Evolutionary conservation across 2,329 filamentous ascomycete species (phyloP).

Genomic region (Pseudocercospora fijiensis): DNA sequence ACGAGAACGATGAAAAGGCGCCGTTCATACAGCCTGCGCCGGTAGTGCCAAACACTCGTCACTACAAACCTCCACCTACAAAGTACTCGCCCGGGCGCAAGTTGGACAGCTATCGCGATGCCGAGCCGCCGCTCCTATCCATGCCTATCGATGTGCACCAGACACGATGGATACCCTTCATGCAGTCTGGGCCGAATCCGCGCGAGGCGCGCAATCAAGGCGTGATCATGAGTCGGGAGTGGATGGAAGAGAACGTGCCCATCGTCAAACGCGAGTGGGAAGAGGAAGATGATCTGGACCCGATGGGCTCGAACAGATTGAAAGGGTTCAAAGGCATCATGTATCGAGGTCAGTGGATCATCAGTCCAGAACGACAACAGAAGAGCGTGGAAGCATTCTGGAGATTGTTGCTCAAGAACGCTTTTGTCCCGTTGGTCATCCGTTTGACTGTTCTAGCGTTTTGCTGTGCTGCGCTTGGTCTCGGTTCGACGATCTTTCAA

Average conservation of each 20-base stretch:
- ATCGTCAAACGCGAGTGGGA: conserved; percentile 54
- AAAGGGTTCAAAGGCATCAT: conserved; percentile 45
- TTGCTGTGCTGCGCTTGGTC: conserved; percentile 74
- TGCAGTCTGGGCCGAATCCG: conserved; percentile 40
- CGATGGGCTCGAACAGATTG: conserved; percentile 34
- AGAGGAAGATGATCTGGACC: conserved; percentile 50
- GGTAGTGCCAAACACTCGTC: conserved; percentile 29
- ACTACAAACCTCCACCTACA: conserved; percentile 32
- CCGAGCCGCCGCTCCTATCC: conserved; percentile 38
- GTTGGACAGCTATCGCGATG: conserved; percentile 38
- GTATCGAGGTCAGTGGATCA: conserved; percentile 43
- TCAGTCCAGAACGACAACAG: conserved; percentile 42
- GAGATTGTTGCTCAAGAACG: conserved; percentile 70
- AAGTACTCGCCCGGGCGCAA: conserved; percentile 39
- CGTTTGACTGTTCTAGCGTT: conserved; percentile 80
- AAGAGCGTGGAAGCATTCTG: conserved; percentile 37
- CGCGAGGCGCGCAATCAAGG: conserved; percentile 33
- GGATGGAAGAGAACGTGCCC: conserved; percentile 52
- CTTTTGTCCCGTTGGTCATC: conserved; percentile 81
- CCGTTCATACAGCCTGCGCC: conserved; percentile 27
- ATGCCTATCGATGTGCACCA: conserved; percentile 38
- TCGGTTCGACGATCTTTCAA: conserved; percentile 73
- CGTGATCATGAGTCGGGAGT: conserved; percentile 44
- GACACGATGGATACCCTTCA: conserved; percentile 39
- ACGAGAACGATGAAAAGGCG: conserved; percentile 34